Conservation (phyloP, 495 filamentous ascomycete species). For the Podospora didyma region DNA sequence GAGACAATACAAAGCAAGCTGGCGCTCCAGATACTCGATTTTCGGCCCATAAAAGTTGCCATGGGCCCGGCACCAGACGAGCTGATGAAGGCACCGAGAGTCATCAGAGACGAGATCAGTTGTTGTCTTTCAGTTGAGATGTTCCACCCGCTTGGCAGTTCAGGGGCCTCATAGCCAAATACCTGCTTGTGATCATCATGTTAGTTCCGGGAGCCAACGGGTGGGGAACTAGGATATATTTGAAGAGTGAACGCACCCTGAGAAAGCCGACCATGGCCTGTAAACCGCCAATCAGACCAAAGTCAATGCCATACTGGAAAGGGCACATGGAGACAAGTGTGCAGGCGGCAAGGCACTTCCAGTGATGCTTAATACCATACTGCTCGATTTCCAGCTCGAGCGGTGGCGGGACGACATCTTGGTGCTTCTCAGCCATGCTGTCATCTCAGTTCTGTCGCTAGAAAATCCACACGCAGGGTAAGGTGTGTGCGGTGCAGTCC, state of each 20-base stretch:
- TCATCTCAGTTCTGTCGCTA: too few relatives aligned
- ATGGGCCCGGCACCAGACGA: constrained; percentile 49
- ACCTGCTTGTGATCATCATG: constrained; percentile 27
- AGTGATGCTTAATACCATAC: constrained; percentile 26
- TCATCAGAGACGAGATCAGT: constrained; percentile 52
- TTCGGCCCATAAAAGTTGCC: constrained; percentile 42
- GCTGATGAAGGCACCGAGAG: constrained; percentile 50
- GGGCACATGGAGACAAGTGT: constrained; percentile 45
- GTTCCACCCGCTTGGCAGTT: constrained; percentile 45
- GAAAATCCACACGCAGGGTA: too few relatives aligned
- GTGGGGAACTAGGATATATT: too few relatives aligned
- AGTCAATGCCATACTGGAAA: constrained; percentile 60
- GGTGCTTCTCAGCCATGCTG: not conserved
- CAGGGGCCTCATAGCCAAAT: constrained; percentile 35
- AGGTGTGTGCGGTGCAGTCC: too few relatives aligned
- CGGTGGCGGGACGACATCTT: not conserved
- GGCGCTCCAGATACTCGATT: constrained; percentile 41
- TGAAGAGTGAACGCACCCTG: constrained; percentile 28
- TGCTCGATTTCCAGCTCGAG: not conserved
- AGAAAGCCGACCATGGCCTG: constrained; percentile 58
- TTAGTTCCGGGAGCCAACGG: too few relatives aligned
- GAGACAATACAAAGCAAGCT: constrained; percentile 42
- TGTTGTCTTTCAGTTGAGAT: constrained; percentile 47
- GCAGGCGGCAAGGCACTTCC: constrained; percentile 35
- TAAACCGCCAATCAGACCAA: constrained; percentile 54